Evolutionary conservation across 176 grass and related monocot species (phyloP).

Genomic region (Aegilops sharonensis): DNA sequence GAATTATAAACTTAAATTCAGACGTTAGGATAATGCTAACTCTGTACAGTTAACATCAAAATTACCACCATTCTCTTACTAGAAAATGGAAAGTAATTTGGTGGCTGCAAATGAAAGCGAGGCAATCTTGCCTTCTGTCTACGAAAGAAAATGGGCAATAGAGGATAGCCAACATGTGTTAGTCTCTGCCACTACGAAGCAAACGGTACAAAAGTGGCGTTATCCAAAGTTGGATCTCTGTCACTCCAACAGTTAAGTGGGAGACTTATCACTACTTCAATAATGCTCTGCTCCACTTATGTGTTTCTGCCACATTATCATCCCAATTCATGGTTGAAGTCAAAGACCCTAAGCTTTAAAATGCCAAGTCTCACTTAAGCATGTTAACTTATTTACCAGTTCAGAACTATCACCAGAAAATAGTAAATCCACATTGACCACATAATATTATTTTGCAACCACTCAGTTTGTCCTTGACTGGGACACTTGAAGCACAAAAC

Average conservation of each 20-base stretch:
- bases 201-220: neutral
- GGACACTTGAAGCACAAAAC: constrained; percentile 2
- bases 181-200: constrained; percentile 24
- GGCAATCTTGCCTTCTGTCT: neutral
- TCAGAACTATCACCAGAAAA: neutral
- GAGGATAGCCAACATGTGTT: neutral
- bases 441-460: neutral
- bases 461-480: neutral
- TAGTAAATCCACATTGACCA: neutral
- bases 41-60: constrained; percentile 7
- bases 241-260: neutral
- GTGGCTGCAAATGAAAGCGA: neutral
- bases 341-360: constrained; percentile 17
- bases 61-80: neutral
- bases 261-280: constrained; percentile 10
- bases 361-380: constrained; percentile 21
- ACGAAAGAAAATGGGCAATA: neutral
- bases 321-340: constrained; percentile 23
- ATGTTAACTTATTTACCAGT: neutral
- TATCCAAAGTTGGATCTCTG: constrained; percentile 27
- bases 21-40: neutral
- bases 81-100: constrained; percentile 23
- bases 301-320: constrained; percentile 14
- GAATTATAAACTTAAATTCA: neutral
- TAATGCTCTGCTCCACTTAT: constrained; percentile 13